A percentile compares a stretch with the other conserved stretches of the same genome.
These are phyloP conservation scores for Gaeumannomyces sp. DNA, from an alignment of 2,329 filamentous ascomycete genomes.

Conservation along the genomic window DNA sequence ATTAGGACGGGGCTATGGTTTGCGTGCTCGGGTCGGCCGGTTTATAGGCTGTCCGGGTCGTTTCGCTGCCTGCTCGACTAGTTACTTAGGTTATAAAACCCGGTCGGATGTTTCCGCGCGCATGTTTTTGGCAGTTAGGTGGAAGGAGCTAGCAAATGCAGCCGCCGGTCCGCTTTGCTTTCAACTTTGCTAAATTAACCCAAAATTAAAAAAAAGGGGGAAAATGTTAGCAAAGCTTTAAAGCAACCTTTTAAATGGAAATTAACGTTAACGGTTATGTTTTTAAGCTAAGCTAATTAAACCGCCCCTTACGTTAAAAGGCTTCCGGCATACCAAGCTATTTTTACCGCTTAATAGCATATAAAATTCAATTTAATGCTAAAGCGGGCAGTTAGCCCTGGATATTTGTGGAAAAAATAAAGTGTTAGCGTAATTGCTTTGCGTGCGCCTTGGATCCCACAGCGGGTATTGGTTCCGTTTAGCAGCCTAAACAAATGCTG, in stretches of 20 bases:
- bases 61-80: background rate
- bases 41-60: background rate
- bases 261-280: background rate
- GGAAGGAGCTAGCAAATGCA: background rate
- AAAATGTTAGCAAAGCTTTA: background rate
- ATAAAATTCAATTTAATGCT: background rate
- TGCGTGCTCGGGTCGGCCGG: background rate
- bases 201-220: background rate
- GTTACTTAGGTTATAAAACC: background rate
- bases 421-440: background rate
- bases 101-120: background rate
- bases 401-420: background rate
- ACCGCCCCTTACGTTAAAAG: background rate
- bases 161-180: background rate
- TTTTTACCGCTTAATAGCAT: background rate
- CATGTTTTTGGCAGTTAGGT: background rate
- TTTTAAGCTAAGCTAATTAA: background rate
- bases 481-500: background rate
- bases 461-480: background rate
- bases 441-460: background rate
- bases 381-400: background rate
- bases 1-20: background rate
- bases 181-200: background rate
- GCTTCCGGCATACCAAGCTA: background rate
- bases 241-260: background rate